phyloP scores from a whole-genome alignment of 1,139 yeast species.

The Trichomonascaceae sp. region DNA sequence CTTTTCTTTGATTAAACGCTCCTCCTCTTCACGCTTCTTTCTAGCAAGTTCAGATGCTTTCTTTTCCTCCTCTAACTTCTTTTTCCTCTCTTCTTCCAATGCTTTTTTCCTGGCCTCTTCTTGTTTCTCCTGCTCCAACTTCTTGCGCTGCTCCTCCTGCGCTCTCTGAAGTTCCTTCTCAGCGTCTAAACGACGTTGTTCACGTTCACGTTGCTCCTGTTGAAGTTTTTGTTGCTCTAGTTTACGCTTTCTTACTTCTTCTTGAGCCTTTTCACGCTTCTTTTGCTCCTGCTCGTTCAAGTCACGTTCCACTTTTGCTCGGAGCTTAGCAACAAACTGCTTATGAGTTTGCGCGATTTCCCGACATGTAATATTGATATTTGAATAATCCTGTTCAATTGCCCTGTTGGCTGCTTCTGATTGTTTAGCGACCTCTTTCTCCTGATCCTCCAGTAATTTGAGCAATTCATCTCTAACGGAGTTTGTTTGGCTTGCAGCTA shows the following conservation, averaged over 20 bases:
- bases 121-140: slow-evolving; percentile 8
- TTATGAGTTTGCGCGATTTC: background rate
- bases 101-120: slow-evolving; percentile 15
- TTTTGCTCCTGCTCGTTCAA: background rate
- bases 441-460: background rate
- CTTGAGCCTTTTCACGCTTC: slow-evolving; percentile 7
- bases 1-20: slow-evolving; percentile 7
- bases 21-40: slow-evolving; percentile 14
- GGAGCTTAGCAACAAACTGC: background rate
- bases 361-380: background rate
- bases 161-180: slow-evolving; percentile 15
- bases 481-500: background rate
- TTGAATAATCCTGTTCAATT: background rate
- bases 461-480: background rate
- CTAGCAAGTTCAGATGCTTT: slow-evolving; percentile 15
- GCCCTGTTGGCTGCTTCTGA: background rate
- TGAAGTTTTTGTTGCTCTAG: slow-evolving; percentile 12
- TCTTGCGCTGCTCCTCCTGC: slow-evolving; percentile 16
- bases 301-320: background rate
- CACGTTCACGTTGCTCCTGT: slow-evolving; percentile 21
- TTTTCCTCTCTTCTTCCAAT: slow-evolving; percentile 19
- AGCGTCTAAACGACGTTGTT: slow-evolving; percentile 16
- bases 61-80: slow-evolving; percentile 20
- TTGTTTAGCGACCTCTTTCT: background rate
- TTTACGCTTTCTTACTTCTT: slow-evolving; percentile 7